These are phyloP conservation scores for Pinus taeda DNA, from an alignment of 75 land plant genomes.

Conservation along the genomic window DNA sequence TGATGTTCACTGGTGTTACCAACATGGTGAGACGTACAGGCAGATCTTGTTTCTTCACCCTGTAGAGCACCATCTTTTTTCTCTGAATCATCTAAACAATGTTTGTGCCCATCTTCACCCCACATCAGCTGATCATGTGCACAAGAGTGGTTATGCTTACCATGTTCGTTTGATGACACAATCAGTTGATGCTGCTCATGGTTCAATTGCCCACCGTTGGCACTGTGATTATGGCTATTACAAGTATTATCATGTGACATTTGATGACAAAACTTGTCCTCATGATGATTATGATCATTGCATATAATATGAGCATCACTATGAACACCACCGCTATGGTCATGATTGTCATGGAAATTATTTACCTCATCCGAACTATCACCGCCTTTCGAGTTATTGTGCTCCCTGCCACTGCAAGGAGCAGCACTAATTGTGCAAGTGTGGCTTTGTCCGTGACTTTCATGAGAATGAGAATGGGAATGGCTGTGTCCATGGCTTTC, in stretches of 20 bases:
- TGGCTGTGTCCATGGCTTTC: slow-evolving; percentile 29
- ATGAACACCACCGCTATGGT: slow-evolving; percentile 8
- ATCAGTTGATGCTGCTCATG: not conserved
- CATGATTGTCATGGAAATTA: slow-evolving; percentile 14
- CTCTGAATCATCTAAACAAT: not conserved
- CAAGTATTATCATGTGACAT: not conserved
- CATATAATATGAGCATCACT: slow-evolving; percentile 3
- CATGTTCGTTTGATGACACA: slow-evolving; percentile 6
- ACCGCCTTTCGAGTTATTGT: not conserved
- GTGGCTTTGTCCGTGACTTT: slow-evolving; percentile 22
- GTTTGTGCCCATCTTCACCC: not conserved
- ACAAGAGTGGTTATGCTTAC: slow-evolving; percentile 6
- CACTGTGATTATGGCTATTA: not conserved
- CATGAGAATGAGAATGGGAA: slow-evolving; percentile 37
- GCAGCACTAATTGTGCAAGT: slow-evolving; percentile 8
- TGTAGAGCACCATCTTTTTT: not conserved
- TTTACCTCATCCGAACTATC: not conserved
- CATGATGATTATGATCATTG: slow-evolving; percentile 12
- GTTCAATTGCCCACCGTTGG: not conserved
- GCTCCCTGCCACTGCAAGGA: slow-evolving; percentile 1
- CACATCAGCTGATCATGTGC: slow-evolving; percentile 6
- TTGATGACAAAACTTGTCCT: slow-evolving; percentile 13
- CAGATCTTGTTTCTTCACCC: not conserved
- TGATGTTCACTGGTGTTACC: not conserved
- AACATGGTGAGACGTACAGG: not conserved